Evolutionary conservation across 202 grass and related monocot genomes (phyloP).

Genomic region (Digitaria exilis): DNA sequence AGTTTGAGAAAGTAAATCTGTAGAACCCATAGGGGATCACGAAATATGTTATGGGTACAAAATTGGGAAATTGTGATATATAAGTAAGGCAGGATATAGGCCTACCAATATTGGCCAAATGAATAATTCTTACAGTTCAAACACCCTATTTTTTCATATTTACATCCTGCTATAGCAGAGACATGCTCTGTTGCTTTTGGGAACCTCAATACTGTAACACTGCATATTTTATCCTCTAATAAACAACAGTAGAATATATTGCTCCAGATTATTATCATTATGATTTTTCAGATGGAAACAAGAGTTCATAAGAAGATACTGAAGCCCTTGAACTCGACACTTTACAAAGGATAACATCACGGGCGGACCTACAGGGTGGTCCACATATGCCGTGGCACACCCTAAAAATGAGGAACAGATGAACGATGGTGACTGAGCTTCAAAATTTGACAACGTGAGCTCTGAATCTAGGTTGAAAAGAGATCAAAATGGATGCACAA

Average conservation of each 20-base stretch:
- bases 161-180: background rate
- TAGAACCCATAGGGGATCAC: background rate
- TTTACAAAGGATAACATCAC: conserved; percentile 1
- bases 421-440: too few species aligned
- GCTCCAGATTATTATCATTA: background rate
- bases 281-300: background rate
- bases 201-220: background rate
- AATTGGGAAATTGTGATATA: background rate
- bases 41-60: too few species aligned
- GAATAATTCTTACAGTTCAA: background rate
- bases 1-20: background rate
- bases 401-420: too few species aligned
- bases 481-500: too few species aligned
- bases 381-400: too few species aligned
- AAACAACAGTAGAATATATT: background rate
- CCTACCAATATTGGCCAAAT: background rate
- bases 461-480: too few species aligned
- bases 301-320: background rate
- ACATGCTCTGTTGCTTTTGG: background rate
- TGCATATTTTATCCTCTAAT: background rate
- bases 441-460: too few species aligned
- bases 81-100: background rate
- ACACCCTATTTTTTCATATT: background rate
- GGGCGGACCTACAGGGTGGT: too few species aligned
- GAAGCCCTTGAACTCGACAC: background rate